These are phyloP conservation scores for Raffaelea arxii DNA, from an alignment of 2,329 filamentous ascomycete genomes.

Conservation along the genomic window DNA sequence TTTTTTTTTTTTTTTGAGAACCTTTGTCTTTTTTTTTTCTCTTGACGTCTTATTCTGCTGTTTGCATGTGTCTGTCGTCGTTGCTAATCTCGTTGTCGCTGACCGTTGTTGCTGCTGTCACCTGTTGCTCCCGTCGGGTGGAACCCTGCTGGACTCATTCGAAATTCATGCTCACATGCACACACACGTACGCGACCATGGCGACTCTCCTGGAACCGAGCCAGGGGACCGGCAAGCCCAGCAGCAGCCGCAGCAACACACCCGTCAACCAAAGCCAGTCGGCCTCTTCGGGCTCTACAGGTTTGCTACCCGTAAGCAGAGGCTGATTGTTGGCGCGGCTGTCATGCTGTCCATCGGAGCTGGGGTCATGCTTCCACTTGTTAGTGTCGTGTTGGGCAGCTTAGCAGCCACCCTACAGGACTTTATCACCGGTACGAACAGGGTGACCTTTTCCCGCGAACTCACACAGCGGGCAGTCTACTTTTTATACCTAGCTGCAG, in stretches of 20 bases:
- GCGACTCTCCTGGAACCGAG: conserved; percentile 10
- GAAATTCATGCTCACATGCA: conserved; percentile 29
- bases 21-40: no score
- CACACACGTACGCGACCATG: neutral
- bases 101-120: neutral
- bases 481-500: conserved; percentile 75
- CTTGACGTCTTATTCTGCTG: no score
- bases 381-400: conserved; percentile 72
- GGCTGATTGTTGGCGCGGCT: conserved; percentile 52
- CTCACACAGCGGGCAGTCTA: conserved; percentile 61
- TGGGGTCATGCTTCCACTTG: conserved; percentile 62
- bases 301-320: conserved; percentile 57
- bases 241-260: conserved; percentile 51
- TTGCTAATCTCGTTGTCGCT: no score
- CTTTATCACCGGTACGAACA: conserved; percentile 41
- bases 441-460: conserved; percentile 46
- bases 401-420: conserved; percentile 61
- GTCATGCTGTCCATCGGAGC: conserved; percentile 51
- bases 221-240: conserved; percentile 36
- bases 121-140: no score
- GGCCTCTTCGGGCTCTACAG: conserved; percentile 55
- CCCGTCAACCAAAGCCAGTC: conserved; percentile 54
- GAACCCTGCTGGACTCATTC: conserved; percentile 25
- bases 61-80: no score
- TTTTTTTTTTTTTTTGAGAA: no score